phyloP scores from a whole-genome alignment of 257 asterid species.

The Thymus quinquecostatus region DNA sequence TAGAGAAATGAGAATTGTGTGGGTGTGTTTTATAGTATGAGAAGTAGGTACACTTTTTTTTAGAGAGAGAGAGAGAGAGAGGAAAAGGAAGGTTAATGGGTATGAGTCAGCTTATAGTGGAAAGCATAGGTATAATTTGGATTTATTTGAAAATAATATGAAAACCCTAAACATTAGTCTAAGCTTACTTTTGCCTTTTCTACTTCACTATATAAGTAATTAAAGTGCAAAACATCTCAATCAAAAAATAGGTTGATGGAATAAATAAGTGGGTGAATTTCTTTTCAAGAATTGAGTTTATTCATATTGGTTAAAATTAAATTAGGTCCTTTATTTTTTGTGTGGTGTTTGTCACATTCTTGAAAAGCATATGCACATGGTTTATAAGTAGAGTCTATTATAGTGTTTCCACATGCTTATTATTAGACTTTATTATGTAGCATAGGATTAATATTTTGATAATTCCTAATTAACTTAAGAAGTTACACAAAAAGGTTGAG shows the following conservation, averaged over 20 bases:
- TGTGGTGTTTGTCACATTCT: background rate
- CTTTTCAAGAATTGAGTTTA: background rate
- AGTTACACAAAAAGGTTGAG: background rate
- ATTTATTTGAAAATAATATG: background rate
- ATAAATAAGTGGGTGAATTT: constrained; percentile 7
- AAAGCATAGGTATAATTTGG: constrained; percentile 8
- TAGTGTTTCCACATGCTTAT: background rate
- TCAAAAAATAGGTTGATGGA: background rate
- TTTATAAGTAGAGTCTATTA: background rate
- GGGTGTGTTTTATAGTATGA: background rate
- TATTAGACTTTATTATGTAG: too few relatives aligned
- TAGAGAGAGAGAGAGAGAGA: too few relatives aligned
- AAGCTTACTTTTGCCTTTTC: background rate
- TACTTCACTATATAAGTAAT: background rate
- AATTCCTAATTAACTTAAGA: background rate
- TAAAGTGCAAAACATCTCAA: background rate
- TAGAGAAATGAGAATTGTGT: background rate
- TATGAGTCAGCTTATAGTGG: constrained; percentile 29
- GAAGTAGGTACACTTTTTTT: background rate
- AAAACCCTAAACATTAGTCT: background rate
- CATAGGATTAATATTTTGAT: too few relatives aligned
- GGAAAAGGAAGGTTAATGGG: background rate
- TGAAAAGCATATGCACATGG: constrained; percentile 6
- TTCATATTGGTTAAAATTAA: background rate
- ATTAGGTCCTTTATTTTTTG: background rate